Percentiles rank a stretch among this genome's conserved stretches.
phyloP scores from a whole-genome alignment of 73 alveolate genomes.

The Tetrahymena malaccensis region DNA sequence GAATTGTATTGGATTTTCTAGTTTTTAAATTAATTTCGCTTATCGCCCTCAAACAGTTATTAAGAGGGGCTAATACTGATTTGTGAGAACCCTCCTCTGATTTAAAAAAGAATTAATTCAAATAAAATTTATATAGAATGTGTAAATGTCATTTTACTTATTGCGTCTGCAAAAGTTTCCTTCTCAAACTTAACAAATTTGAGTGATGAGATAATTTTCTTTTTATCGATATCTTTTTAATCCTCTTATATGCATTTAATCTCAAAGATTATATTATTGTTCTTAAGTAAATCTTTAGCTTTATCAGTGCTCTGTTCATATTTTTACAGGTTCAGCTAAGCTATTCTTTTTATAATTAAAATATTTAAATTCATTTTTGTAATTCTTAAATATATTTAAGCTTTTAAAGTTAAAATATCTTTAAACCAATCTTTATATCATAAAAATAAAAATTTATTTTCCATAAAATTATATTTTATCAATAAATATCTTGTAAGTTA shows the following conservation, averaged over 20 bases:
- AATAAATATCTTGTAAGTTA: neutral
- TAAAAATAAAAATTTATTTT: no score
- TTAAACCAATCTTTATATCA: no score
- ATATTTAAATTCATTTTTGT: neutral
- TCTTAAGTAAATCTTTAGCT: neutral
- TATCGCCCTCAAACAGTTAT: neutral
- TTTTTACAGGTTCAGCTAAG: neutral
- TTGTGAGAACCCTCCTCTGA: neutral
- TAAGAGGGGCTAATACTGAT: neutral
- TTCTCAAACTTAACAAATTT: neutral
- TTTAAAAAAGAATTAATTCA: neutral
- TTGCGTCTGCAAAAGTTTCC: neutral
- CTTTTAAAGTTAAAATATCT: no score
- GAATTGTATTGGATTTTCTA: neutral
- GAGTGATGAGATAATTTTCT: neutral
- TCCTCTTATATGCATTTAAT: neutral
- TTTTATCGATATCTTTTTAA: neutral
- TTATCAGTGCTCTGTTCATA: neutral
- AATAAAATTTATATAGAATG: neutral
- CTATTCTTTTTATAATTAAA: neutral
- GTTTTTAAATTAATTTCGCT: neutral
- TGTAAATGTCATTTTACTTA: neutral
- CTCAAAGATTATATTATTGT: neutral
- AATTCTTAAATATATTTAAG: no score
- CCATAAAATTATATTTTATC: no score